phyloP scores from a whole-genome alignment of 2,329 filamentous ascomycete species.

The Hypoxylon sp. region DNA sequence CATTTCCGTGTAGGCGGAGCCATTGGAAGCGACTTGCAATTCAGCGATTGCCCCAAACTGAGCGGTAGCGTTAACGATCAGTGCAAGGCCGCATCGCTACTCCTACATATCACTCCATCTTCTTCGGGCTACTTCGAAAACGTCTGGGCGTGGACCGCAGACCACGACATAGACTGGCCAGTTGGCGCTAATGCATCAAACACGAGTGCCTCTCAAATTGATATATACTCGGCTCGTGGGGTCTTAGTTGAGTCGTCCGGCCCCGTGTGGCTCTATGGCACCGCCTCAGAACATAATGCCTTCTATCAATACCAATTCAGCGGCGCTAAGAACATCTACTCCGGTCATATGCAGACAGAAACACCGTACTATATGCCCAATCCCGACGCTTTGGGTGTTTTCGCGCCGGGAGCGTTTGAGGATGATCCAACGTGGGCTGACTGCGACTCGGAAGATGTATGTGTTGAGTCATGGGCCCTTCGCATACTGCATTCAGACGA shows the following conservation, averaged over 20 bases:
- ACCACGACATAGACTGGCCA: constrained; percentile 66
- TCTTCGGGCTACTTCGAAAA: constrained; percentile 67
- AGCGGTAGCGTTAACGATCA: constrained; percentile 62
- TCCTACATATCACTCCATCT: constrained; percentile 62
- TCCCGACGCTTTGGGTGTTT: constrained; percentile 68
- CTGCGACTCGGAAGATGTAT: constrained; percentile 58
- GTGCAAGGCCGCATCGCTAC: constrained; percentile 72
- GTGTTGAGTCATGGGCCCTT: constrained; percentile 72
- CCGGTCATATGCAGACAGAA: constrained; percentile 76
- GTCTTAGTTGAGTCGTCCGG: constrained; percentile 56
- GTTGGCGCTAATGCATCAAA: constrained; percentile 19
- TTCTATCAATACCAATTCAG: constrained; percentile 69
- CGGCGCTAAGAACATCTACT: constrained; percentile 67
- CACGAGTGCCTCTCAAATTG: constrained; percentile 45
- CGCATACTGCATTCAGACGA: constrained; percentile 67
- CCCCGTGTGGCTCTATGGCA: constrained; percentile 75
- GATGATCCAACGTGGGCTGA: constrained; percentile 68
- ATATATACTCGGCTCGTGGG: constrained; percentile 53
- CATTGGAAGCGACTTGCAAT: constrained; percentile 75
- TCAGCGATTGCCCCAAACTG: constrained; percentile 68
- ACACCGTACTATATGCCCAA: constrained; percentile 76
- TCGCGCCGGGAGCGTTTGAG: constrained; percentile 57
- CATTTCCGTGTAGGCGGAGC: constrained; percentile 62
- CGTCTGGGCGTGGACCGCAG: constrained; percentile 71
- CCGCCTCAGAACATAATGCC: constrained; percentile 57